phyloP scores from a whole-genome alignment of 495 filamentous ascomycete genomes.

The Penicillium lagena region DNA sequence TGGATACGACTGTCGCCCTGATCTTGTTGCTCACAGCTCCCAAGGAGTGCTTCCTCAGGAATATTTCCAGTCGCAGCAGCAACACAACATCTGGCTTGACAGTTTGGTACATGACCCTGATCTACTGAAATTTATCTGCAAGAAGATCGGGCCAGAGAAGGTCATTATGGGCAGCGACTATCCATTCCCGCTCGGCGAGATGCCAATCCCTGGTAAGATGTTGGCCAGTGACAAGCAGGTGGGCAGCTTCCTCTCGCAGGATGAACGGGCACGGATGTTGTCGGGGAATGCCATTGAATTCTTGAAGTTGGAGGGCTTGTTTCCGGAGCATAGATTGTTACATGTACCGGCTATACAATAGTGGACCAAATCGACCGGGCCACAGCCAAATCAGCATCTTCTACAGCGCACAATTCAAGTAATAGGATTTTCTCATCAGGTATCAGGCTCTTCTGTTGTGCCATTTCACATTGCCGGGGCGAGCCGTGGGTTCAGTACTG shows the following conservation, averaged over 20 bases:
- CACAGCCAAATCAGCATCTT: too few species aligned
- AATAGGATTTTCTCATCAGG: too few species aligned
- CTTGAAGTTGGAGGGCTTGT: conserved; percentile 6
- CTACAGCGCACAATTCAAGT: too few species aligned
- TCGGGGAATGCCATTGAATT: conserved; percentile 16
- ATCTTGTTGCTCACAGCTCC: conserved; percentile 13
- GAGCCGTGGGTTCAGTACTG: too few species aligned
- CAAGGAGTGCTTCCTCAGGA: conserved; percentile 9
- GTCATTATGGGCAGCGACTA: conserved; percentile 20
- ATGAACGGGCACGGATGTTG: conserved; percentile 13
- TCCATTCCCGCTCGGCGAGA: conserved; percentile 17
- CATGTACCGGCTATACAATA: background rate
- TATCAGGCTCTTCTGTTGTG: too few species aligned
- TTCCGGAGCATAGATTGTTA: background rate
- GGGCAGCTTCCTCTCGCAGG: conserved; percentile 7
- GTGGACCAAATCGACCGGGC: too few species aligned
- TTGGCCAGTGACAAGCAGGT: conserved; percentile 8
- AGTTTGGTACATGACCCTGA: conserved; percentile 17
- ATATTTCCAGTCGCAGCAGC: conserved; percentile 5
- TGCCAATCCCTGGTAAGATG: conserved; percentile 15
- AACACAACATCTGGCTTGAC: conserved; percentile 18
- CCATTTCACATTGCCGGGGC: too few species aligned
- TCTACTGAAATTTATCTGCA: conserved; percentile 12
- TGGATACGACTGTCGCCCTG: conserved; percentile 16
- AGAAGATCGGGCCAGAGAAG: conserved; percentile 12